Conservation (phyloP, 2,329 filamentous ascomycete species). For the Blastomyces parvus region DNA sequence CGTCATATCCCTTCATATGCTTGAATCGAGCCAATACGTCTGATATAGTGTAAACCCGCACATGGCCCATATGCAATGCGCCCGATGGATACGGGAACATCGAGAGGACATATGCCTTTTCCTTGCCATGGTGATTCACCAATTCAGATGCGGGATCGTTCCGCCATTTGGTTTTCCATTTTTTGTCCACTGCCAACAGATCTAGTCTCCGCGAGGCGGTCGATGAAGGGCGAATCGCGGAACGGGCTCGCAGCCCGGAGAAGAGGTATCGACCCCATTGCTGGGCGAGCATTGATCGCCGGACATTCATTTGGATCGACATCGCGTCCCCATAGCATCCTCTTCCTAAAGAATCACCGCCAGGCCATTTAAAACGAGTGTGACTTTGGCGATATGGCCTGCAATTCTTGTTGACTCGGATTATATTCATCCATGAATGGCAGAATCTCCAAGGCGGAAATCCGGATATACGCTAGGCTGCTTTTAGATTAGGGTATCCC, state of each 20-base stretch:
- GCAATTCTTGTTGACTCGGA: neutral
- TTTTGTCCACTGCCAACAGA: slow-evolving; percentile 40
- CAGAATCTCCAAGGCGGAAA: neutral
- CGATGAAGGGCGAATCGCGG: slow-evolving; percentile 18
- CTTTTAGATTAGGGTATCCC: neutral
- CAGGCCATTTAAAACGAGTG: slow-evolving; percentile 7
- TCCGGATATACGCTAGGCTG: neutral
- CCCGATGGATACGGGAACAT: slow-evolving; percentile 95
- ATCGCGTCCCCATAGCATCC: slow-evolving; percentile 1
- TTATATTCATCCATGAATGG: too few species aligned
- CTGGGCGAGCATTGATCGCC: neutral
- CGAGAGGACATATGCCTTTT: slow-evolving; percentile 61
- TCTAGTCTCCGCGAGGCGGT: slow-evolving; percentile 27
- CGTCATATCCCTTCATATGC: slow-evolving; percentile 61
- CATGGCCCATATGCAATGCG: slow-evolving; percentile 73
- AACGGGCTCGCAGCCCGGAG: neutral
- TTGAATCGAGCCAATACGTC: slow-evolving; percentile 73
- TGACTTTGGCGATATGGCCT: neutral
- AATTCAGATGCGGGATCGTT: slow-evolving; percentile 8
- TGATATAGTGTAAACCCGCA: slow-evolving; percentile 83
- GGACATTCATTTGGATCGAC: neutral
- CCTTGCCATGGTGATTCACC: slow-evolving; percentile 14
- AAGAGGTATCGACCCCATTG: slow-evolving; percentile 3
- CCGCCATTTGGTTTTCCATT: slow-evolving; percentile 48
- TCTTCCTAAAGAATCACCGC: neutral